Base-by-base conservation (phyloP, 1,284 basidiomycete species). In the Caloboletus firmus region DNA sequence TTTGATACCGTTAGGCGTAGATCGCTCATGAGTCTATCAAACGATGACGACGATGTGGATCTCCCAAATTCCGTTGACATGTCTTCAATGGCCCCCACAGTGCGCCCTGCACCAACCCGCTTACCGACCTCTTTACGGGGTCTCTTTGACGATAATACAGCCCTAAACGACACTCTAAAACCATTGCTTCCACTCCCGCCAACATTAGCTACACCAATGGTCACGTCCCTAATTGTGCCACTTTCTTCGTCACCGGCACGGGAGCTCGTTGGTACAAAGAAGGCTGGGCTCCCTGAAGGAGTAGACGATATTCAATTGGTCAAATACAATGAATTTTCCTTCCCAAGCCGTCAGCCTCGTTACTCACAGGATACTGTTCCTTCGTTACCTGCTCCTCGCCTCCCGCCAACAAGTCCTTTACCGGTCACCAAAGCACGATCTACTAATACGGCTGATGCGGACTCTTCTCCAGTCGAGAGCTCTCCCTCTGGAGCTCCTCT, bases 81-180 rank as follows among this genome's bases (percentile, higher is more conserved):
- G 20, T 42, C 59, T 9, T 68, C 66, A 22, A 55, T 62, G 17
- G 74, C 73, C 51, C 61, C 78, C 17, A 87, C 83, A 17, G 70
- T 85, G 24, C 78, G 82, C 17, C 71, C 74, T 18, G 55, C 66
- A 30, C 56, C 78, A 28, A 68, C 79, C 13, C 74, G 79, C 45
- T 64, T 90, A n/a, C 89, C 89, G 4, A 80, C 82, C 2, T 90
- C 87, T 5, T 72, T 91, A 20, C 84, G 88, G 0, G 72, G 76
- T 55, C 73, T 91, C 17, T 91, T 91, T 63, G 84, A 84, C 53
- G 81, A 85, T 28, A 80, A 79, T 18, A 52, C 58, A 10, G 55
- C 59, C 4, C 51, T 72, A 12, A 66, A 71, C 31, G 79, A 80
- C 45, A 71, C 77, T 0, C 74, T 81, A 61, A 76, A 76, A 35